phyloP scores from a whole-genome alignment of 176 grass and related monocot genomes.

The Tuctoria greenei region DNA sequence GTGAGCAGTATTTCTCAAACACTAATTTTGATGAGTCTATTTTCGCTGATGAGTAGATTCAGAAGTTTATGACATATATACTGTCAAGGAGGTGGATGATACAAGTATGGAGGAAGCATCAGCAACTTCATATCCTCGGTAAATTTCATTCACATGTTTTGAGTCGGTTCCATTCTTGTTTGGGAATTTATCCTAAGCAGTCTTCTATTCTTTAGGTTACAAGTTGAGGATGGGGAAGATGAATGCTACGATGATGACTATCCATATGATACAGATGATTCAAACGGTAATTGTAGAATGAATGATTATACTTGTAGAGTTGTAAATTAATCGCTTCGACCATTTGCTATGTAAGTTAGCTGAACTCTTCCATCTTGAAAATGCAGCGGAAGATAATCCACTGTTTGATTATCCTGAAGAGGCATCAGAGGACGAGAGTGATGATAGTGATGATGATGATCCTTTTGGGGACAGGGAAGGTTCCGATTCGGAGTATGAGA shows the following conservation, averaged over 20 bases:
- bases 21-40: no score
- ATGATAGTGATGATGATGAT: slow-evolving; percentile 35
- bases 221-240: slow-evolving; percentile 58
- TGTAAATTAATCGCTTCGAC: background rate
- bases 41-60: slow-evolving; percentile 44
- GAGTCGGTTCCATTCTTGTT: background rate
- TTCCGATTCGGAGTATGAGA: slow-evolving; percentile 44
- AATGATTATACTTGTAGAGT: background rate
- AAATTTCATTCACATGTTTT: slow-evolving; percentile 14
- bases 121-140: slow-evolving; percentile 62
- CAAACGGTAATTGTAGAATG: slow-evolving; percentile 60
- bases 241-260: slow-evolving; percentile 55
- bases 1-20: no score
- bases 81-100: slow-evolving; percentile 61
- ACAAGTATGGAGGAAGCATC: slow-evolving; percentile 44
- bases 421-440: slow-evolving; percentile 42
- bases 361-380: slow-evolving; percentile 5
- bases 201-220: slow-evolving; percentile 52
- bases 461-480: slow-evolving; percentile 45
- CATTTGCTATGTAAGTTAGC: background rate
- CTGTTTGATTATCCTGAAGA: slow-evolving; percentile 82
- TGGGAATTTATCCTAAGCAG: background rate
- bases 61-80: slow-evolving; percentile 93
- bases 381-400: slow-evolving; percentile 79
- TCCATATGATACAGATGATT: slow-evolving; percentile 87